Conservation (phyloP, 1,284 basidiomycete species). For the Meira miltonrushii region DNA sequence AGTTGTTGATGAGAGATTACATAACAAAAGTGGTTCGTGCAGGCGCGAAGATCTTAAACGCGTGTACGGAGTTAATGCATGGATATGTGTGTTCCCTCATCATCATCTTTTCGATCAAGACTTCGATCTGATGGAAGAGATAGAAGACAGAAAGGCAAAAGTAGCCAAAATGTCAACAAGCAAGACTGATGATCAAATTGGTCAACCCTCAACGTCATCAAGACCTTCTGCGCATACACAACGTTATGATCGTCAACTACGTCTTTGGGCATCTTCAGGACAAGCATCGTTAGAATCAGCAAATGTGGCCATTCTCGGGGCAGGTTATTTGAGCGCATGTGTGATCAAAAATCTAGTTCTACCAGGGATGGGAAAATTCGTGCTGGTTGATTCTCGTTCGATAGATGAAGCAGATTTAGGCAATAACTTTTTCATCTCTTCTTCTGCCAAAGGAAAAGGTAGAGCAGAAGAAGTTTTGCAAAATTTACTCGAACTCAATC, state of each 20-base stretch:
- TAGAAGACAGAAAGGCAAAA: too few relatives aligned
- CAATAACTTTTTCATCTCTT: constrained; percentile 89
- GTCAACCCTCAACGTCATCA: background rate
- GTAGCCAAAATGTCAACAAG: too few relatives aligned
- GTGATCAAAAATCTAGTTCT: constrained; percentile 92
- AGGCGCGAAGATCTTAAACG: too few relatives aligned
- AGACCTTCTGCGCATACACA: constrained; percentile 44
- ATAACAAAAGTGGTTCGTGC: too few relatives aligned
- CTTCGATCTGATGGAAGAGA: too few relatives aligned
- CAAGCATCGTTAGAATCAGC: constrained; percentile 84
- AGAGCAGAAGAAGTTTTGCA: constrained; percentile 75
- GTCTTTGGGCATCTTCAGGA: constrained; percentile 89
- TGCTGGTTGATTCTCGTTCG: constrained; percentile 67
- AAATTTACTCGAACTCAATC: constrained; percentile 79
- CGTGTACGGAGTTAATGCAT: too few relatives aligned
- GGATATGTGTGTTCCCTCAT: too few relatives aligned
- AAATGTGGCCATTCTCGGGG: constrained; percentile 73
- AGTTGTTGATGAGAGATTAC: too few relatives aligned
- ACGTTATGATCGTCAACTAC: constrained; percentile 55
- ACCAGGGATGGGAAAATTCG: constrained; percentile 86
- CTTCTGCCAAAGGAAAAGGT: constrained; percentile 68
- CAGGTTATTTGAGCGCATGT: constrained; percentile 73
- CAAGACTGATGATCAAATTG: too few relatives aligned
- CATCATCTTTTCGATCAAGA: too few relatives aligned
- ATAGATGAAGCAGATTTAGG: constrained; percentile 74